phyloP scores from a whole-genome alignment of 345 rosid species.

The Salix purpurea region DNA sequence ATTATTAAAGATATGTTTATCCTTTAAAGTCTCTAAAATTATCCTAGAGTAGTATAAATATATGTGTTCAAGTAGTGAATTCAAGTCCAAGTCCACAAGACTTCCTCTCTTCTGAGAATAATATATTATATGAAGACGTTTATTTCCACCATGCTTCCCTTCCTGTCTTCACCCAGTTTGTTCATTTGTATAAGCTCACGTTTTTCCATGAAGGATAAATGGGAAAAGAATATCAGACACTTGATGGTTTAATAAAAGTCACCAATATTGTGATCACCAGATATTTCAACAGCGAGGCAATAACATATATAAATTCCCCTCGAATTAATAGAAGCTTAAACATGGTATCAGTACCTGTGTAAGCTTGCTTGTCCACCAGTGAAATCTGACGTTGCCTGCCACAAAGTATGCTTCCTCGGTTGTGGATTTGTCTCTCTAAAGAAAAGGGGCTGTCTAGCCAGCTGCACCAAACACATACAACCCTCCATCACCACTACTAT shows the following conservation, averaged over 20 bases:
- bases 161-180: not conserved
- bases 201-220: not conserved
- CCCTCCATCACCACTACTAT: not conserved
- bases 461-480: conserved; percentile 41
- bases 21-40: no score
- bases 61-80: no score
- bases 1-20: no score
- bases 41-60: no score
- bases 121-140: no score
- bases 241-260: not conserved
- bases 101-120: no score
- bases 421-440: conserved; percentile 97
- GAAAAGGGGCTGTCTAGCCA: conserved; percentile 91
- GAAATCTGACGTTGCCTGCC: conserved; percentile 99
- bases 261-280: not conserved
- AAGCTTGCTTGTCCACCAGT: conserved; percentile 91
- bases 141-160: no score
- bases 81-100: no score
- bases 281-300: not conserved
- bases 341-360: conserved; percentile 41
- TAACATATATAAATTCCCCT: not conserved
- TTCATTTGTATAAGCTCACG: not conserved
- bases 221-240: not conserved
- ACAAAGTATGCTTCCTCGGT: conserved; percentile 93
- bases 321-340: not conserved